Evolutionary conservation across 305 asterid species (phyloP).

Genomic region (Monarda citriodora): DNA sequence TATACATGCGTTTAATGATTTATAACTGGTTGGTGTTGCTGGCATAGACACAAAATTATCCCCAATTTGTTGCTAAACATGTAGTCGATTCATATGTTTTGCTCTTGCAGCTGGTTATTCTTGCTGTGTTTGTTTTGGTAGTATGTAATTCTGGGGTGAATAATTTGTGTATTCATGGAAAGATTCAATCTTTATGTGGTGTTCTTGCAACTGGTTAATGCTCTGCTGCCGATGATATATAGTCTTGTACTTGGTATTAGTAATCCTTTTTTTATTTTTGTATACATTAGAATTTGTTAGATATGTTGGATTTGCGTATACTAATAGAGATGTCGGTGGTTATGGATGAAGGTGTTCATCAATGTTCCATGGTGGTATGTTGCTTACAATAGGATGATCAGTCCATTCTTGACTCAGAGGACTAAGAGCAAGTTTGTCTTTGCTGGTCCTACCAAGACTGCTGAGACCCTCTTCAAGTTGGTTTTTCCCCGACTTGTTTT

Average conservation of each 20-base stretch:
- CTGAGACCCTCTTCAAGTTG: conserved; percentile 88
- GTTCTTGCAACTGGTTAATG: not conserved
- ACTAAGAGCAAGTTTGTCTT: conserved; percentile 99
- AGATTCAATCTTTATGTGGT: not conserved
- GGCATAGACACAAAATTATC: conserved; percentile 47
- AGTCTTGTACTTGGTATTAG: not conserved
- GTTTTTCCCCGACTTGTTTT: conserved; percentile 16
- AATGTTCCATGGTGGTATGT: conserved; percentile 99
- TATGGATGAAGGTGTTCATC: conserved; percentile 72
- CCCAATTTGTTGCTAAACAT: conserved; percentile 95
- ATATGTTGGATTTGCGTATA: not conserved
- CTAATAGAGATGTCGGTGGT: conserved; percentile 23
- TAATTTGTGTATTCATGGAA: not conserved
- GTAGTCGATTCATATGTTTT: conserved; percentile 4
- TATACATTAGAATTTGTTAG: not conserved
- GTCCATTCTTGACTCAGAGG: conserved; percentile 89
- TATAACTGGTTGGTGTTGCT: not conserved
- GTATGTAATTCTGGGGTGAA: not conserved
- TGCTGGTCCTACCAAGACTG: conserved; percentile 87
- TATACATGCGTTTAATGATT: not conserved
- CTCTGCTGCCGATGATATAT: not conserved
- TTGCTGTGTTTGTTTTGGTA: not conserved
- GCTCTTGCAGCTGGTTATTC: not conserved
- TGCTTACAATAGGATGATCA: conserved; percentile 89
- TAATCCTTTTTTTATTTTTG: not conserved